phyloP scores from a whole-genome alignment of 2,329 filamentous ascomycete species.

The Monosporascus sp. region DNA sequence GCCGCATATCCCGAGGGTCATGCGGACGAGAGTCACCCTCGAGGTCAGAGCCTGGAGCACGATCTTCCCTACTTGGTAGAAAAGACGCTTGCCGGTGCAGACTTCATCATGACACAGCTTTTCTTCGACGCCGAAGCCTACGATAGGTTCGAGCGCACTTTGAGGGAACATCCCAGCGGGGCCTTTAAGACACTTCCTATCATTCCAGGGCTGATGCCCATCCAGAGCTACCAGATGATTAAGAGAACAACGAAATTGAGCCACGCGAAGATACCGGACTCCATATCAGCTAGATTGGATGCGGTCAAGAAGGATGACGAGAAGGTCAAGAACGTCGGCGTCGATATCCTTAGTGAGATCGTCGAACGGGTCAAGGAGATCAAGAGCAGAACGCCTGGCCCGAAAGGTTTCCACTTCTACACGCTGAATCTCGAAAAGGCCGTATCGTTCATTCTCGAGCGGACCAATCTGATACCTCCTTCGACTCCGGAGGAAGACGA shows the following conservation, averaged over 20 bases:
- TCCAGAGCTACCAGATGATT: constrained; percentile 95
- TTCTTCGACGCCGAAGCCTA: constrained; percentile 91
- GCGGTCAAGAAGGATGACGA: constrained; percentile 74
- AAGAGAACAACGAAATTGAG: constrained; percentile 91
- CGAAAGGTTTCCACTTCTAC: constrained; percentile 91
- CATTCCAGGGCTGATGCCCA: constrained; percentile 92
- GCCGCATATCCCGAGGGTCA: constrained; percentile 95
- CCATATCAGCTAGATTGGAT: constrained; percentile 65
- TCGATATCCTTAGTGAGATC: constrained; percentile 79
- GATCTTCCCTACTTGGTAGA: constrained; percentile 87
- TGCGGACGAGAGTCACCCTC: constrained; percentile 80
- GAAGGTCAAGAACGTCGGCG: constrained; percentile 71
- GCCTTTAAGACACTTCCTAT: constrained; percentile 83
- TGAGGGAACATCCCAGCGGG: constrained; percentile 78
- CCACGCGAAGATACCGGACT: constrained; percentile 73
- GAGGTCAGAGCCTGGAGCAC: constrained; percentile 62
- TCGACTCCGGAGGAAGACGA: constrained; percentile 44
- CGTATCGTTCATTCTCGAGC: constrained; percentile 86
- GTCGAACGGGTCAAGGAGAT: constrained; percentile 70
- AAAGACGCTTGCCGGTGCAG: constrained; percentile 84
- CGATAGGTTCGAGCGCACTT: constrained; percentile 66
- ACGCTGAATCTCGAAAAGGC: constrained; percentile 95
- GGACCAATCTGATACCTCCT: constrained; percentile 72
- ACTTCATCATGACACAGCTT: constrained; percentile 98
- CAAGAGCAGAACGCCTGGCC: constrained; percentile 50